phyloP scores from a whole-genome alignment of 2,329 filamentous ascomycete species.

The Penicillium sp. region DNA sequence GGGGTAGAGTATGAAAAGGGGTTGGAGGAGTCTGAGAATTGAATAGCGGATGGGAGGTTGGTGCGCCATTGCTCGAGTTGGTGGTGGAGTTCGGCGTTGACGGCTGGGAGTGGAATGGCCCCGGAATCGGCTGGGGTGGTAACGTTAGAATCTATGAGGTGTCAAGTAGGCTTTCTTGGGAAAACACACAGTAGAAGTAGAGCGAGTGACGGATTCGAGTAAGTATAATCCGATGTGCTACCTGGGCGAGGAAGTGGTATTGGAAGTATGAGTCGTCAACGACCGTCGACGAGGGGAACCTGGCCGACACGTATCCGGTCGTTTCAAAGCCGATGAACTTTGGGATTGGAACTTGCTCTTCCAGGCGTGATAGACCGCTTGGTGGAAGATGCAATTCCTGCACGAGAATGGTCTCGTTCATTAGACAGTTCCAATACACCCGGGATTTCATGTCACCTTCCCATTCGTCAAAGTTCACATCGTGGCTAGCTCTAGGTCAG shows the following conservation, averaged over 20 bases:
- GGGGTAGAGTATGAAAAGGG: slow-evolving; percentile 19
- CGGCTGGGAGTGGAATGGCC: slow-evolving; percentile 46
- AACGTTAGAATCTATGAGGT: neutral
- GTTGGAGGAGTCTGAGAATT: slow-evolving; percentile 40
- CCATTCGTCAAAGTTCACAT: slow-evolving; percentile 50
- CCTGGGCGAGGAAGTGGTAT: slow-evolving; percentile 57
- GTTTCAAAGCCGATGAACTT: slow-evolving; percentile 51
- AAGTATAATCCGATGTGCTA: slow-evolving; percentile 56
- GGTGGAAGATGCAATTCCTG: slow-evolving; percentile 54
- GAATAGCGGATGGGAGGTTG: slow-evolving; percentile 50
- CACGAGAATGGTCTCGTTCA: slow-evolving; percentile 56
- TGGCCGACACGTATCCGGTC: slow-evolving; percentile 32
- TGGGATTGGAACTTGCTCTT: slow-evolving; percentile 53
- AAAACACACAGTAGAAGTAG: slow-evolving; percentile 47
- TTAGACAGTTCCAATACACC: slow-evolving; percentile 55
- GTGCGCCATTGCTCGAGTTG: slow-evolving; percentile 56
- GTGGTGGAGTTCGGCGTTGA: slow-evolving; percentile 53
- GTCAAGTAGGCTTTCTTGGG: neutral
- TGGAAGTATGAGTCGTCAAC: slow-evolving; percentile 56
- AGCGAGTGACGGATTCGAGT: slow-evolving; percentile 53
- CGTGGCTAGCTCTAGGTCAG: slow-evolving; percentile 27
- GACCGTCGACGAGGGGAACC: slow-evolving; percentile 35
- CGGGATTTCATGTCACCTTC: slow-evolving; percentile 56
- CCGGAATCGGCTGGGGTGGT: slow-evolving; percentile 36
- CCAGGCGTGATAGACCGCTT: slow-evolving; percentile 51